phyloP scores from a whole-genome alignment of 1,139 yeast species.

The Sugiyamaella pinicola region DNA sequence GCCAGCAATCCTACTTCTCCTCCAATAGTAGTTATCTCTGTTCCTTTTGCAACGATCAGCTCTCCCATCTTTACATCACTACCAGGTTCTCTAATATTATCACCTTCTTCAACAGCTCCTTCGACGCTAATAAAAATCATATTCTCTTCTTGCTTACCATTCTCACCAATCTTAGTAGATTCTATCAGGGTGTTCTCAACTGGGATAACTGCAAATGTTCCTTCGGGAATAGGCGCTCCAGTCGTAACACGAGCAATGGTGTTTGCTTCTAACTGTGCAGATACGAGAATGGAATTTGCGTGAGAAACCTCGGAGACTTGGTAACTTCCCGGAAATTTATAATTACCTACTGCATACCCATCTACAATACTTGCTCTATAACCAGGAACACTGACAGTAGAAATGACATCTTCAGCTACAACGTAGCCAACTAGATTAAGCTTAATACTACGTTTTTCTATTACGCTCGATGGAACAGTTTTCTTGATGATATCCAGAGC shows the following conservation, averaged over 20 bases:
- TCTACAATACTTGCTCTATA: slow-evolving; percentile 56
- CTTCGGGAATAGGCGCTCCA: slow-evolving; percentile 56
- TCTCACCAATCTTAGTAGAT: slow-evolving; percentile 35
- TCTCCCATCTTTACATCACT: slow-evolving; percentile 48
- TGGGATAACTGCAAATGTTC: slow-evolving; percentile 55
- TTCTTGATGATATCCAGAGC: slow-evolving; percentile 38
- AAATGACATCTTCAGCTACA: slow-evolving; percentile 46
- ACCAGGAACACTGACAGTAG: slow-evolving; percentile 48
- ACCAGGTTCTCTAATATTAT: slow-evolving; percentile 51
- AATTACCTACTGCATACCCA: slow-evolving; percentile 52
- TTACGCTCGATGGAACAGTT: slow-evolving; percentile 18
- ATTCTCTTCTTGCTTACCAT: slow-evolving; percentile 45
- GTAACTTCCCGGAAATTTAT: slow-evolving; percentile 49
- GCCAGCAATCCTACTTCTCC: slow-evolving; percentile 54
- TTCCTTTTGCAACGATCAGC: slow-evolving; percentile 43
- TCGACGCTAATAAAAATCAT: slow-evolving; percentile 42
- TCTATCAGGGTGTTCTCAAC: slow-evolving; percentile 52
- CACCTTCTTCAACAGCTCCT: slow-evolving; percentile 42
- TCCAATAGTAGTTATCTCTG: slow-evolving; percentile 45
- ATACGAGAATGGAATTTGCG: slow-evolving; percentile 42
- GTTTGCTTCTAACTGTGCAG: slow-evolving; percentile 16
- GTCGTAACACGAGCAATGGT: slow-evolving; percentile 52
- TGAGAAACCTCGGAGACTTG: slow-evolving; percentile 48
- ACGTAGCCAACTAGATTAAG: slow-evolving; percentile 41
- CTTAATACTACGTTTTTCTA: slow-evolving; percentile 35